Base-by-base conservation (phyloP, 1,284 basidiomycete genomes). In the Prillingera fragicola region DNA sequence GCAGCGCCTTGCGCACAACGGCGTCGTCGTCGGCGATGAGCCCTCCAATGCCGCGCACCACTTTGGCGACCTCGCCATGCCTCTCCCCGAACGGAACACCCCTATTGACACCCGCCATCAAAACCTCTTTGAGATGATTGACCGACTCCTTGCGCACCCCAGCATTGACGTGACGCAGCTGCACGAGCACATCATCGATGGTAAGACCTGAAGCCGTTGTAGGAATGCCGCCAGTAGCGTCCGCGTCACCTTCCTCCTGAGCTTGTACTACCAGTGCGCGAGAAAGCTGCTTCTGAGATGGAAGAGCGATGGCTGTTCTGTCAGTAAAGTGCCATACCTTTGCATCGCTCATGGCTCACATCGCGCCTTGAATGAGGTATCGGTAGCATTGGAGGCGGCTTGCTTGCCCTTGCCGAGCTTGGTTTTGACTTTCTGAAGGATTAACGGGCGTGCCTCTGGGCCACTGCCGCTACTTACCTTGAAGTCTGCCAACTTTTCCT, bases 401-500 rank as follows among this genome's bases (percentile, higher is more conserved):
- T 86, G 81, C 69, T 94, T 97, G 37, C 87, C 89, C 70, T 94
- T 97, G 26, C 94, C 94, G 38, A 98, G 84, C 72, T 95, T 97
- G 35, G 94, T 78, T 69, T 88, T 96, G 19, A 87, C 82, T 87
- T 94, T 96, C 88, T 95, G 71, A 0, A 0, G 10, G 26, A 21
- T 33, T 8, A 17, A 23, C 6, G 23, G 9, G 35, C 8, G 23
- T 33, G 21, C 18, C 8, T 31, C 32, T 10, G n/a, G 28, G 24
- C 38, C 21, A 41, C 38, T 37, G 24, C 15, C 15, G n/a, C 14
- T 14, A 62, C 73, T 48, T 62, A 88, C 88, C 34, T 81, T 77
- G 56, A 95, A 94, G 68, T 94, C 90, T n/a, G 85, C 85, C 2
- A 78, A 80, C 67, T 87, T 90, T 52, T 84, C 87, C 65, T 83